Base-by-base conservation (phyloP, 2,329 filamentous ascomycete species). In the Fusarium sp. region DNA sequence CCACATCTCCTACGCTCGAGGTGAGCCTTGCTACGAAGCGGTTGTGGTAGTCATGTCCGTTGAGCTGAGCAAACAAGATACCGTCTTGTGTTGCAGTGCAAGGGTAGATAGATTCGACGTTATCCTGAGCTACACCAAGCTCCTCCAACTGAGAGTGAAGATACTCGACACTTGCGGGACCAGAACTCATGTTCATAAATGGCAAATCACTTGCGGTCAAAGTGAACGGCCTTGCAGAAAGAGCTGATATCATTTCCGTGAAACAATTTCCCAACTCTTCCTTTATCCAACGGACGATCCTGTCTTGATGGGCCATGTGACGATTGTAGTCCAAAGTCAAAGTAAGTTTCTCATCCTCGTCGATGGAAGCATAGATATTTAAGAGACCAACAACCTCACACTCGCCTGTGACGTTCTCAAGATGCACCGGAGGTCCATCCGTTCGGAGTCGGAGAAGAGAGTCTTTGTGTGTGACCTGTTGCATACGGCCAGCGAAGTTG, bases 401-500 rank as follows among this genome's bases (percentile, higher is more conserved):
- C 2, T 46, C 44, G 5, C 27, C 44, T 17, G 27, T 15, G 17
- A 46, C 44, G 17, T 46, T 46, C 11, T 46, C 17, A 6, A 33
- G 27, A 46, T 46, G 27, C 8, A 46, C 44, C 3, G 25, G 27
- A 13, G 27, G 27, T 3, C 25, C 44, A 33, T 33, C 25, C 4
- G 44, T 32, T 4, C 44, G 44, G n/a, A 46, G 44, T 20, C 19
- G n/a, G n/a, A 46, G 27, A 33, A 46, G 27, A 22, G 44, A 33
- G n/a, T 46, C 44, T 4, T 46, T 14, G 19, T 17, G 44, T 15
- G 27, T 46, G 7, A 32, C 44, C 14, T 33, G 44, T 20, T 46
- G 44, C 44, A 46, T 46, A 14, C 44, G 44, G 7, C 44, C 44
- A 33, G 44, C 44, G 22, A 46, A 46, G 17, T 46, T 46, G 44